Percentiles rank a stretch among this genome's conserved stretches.
phyloP scores from a whole-genome alignment of 345 rosid species.

The Ailanthus altissimus region DNA sequence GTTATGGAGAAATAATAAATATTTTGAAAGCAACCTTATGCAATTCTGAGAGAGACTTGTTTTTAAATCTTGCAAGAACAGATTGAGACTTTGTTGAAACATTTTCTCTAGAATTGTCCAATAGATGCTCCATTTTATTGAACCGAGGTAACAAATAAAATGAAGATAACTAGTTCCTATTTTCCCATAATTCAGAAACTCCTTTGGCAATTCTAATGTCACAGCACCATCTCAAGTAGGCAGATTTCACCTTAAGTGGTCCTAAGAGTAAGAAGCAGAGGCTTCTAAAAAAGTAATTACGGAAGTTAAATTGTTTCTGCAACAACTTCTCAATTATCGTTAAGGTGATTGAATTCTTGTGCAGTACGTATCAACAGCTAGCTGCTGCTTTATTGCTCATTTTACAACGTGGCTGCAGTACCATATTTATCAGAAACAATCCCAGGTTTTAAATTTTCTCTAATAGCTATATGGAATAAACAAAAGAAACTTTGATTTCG shows the following conservation, averaged over 20 bases:
- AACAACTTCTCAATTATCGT: neutral
- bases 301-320: neutral
- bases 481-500: neutral
- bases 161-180: no score
- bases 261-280: neutral
- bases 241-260: neutral
- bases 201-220: no score
- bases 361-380: neutral
- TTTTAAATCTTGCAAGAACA: no score
- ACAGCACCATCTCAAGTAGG: no score
- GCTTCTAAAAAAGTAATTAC: neutral
- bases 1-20: neutral
- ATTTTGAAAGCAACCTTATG: neutral
- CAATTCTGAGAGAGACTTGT: neutral
- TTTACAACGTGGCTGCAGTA: neutral
- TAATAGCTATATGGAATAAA: neutral
- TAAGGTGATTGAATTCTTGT: neutral
- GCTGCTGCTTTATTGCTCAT: conserved; percentile 2
- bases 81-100: neutral
- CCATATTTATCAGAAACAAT: neutral
- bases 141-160: no score
- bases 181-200: no score
- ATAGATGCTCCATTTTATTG: neutral
- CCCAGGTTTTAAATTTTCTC: conserved; percentile 1
- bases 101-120: neutral